Percentiles rank a stretch among this genome's conserved stretches.
These are phyloP conservation scores for Fabrea salina DNA, from an alignment of 169 alveolate species.

Conservation along the genomic window DNA sequence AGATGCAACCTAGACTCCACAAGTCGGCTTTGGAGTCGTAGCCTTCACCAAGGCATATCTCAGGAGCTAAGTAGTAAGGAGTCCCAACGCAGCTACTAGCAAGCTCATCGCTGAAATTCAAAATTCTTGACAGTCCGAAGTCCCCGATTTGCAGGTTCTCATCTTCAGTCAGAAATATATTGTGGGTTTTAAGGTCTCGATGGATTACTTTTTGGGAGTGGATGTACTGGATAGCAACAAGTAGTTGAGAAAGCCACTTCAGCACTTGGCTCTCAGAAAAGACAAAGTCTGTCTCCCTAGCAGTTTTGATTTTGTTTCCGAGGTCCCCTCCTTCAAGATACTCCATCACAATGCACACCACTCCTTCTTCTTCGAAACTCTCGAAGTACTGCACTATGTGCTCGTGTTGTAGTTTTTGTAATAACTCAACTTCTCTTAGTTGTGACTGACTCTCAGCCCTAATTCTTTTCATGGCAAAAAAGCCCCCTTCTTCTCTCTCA, in stretches of 20 bases:
- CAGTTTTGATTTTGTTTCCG: constrained; percentile 49
- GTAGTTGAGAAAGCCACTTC: constrained; percentile 72
- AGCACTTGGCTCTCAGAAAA: constrained; percentile 57
- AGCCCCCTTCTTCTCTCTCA: constrained; percentile 50
- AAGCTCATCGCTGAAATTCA: constrained; percentile 62
- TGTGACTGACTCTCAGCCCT: constrained; percentile 74
- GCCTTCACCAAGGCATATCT: constrained; percentile 67
- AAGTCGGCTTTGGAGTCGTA: constrained; percentile 66
- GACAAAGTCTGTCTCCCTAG: constrained; percentile 45
- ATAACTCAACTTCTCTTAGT: constrained; percentile 82
- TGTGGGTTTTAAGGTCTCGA: constrained; percentile 77
- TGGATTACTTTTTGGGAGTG: constrained; percentile 71
- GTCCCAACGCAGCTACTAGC: constrained; percentile 87
- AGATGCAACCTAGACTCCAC: constrained; percentile 82
- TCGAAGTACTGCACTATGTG: constrained; percentile 87
- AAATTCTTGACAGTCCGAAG: constrained; percentile 73
- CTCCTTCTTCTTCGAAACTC: constrained; percentile 47
- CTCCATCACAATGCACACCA: constrained; percentile 78
- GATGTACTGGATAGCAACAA: constrained; percentile 74
- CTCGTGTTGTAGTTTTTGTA: constrained; percentile 73
- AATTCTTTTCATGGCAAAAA: constrained; percentile 74
- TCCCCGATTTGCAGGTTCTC: constrained; percentile 76
- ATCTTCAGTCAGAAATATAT: constrained; percentile 71
- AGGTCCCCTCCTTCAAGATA: constrained; percentile 79
- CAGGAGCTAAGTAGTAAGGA: constrained; percentile 86